phyloP scores from a whole-genome alignment of 352 stramenopile genomes.

The Discostella stelligera region DNA sequence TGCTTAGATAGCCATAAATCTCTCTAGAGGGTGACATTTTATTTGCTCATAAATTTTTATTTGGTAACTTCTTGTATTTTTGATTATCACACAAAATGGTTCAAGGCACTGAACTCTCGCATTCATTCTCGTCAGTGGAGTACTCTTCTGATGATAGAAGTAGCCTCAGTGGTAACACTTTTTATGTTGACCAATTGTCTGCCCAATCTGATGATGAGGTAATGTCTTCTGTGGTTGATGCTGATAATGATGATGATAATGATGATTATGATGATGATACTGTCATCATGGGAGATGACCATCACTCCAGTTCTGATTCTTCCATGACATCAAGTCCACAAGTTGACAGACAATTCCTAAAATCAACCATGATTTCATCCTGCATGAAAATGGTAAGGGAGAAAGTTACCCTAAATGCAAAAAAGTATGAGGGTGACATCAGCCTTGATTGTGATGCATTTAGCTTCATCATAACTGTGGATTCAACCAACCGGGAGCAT shows the following conservation, averaged over 20 bases:
- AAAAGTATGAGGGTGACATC: background rate
- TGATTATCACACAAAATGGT: too few relatives aligned
- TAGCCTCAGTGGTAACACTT: too few relatives aligned
- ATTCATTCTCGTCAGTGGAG: too few relatives aligned
- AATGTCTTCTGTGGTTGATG: background rate
- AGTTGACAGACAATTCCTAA: background rate
- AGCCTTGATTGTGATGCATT: slow-evolving; percentile 8
- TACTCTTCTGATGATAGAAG: too few relatives aligned
- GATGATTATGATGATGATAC: background rate
- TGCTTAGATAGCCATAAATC: too few relatives aligned
- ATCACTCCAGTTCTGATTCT: background rate
- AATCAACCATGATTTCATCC: background rate
- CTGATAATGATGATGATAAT: background rate
- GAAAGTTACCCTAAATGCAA: background rate
- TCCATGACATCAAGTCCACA: too few relatives aligned
- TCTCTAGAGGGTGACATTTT: too few relatives aligned
- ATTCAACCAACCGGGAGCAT: background rate
- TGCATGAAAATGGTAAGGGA: slow-evolving; percentile 1
- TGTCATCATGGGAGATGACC: background rate
- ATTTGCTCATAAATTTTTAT: too few relatives aligned
- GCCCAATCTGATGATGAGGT: background rate
- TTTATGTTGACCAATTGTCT: background rate
- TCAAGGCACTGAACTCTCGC: too few relatives aligned
- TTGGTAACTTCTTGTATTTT: too few relatives aligned
- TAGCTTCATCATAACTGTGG: background rate